Conservation (phyloP, 208 protist species). For the Trichomonas vaginalis region DNA sequence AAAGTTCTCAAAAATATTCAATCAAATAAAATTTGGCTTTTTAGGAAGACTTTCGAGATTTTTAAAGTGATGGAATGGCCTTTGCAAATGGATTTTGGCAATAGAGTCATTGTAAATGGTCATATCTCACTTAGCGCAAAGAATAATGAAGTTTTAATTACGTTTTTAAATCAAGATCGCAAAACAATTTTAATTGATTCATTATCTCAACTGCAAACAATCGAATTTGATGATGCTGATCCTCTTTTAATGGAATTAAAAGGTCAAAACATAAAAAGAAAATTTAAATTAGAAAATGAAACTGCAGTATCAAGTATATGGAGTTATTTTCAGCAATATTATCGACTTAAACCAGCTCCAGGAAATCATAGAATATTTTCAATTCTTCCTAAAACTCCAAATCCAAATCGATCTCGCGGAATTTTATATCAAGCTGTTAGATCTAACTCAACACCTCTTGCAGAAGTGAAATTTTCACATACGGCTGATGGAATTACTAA, state of each 20-base stretch:
- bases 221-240: background rate
- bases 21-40: background rate
- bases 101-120: background rate
- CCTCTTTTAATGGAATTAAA: background rate
- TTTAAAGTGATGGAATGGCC: background rate
- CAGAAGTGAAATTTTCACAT: background rate
- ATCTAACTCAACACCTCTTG: background rate
- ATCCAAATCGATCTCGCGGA: background rate
- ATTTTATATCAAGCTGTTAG: too few relatives aligned
- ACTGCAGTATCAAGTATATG: background rate
- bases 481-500: background rate
- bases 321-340: background rate
- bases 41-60: background rate
- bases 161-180: background rate
- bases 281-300: background rate
- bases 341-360: background rate
- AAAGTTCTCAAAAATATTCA: too few relatives aligned
- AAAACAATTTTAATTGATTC: background rate
- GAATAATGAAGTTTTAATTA: background rate
- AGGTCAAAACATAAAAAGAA: background rate
- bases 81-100: background rate
- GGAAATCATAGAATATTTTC: background rate
- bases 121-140: background rate
- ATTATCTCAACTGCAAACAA: background rate
- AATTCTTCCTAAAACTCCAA: background rate